A percentile compares a stretch with the other conserved stretches of the same genome.
Evolutionary conservation across 2,329 filamentous ascomycete genomes (phyloP).

Genomic region (Cladosporium colombiae): DNA sequence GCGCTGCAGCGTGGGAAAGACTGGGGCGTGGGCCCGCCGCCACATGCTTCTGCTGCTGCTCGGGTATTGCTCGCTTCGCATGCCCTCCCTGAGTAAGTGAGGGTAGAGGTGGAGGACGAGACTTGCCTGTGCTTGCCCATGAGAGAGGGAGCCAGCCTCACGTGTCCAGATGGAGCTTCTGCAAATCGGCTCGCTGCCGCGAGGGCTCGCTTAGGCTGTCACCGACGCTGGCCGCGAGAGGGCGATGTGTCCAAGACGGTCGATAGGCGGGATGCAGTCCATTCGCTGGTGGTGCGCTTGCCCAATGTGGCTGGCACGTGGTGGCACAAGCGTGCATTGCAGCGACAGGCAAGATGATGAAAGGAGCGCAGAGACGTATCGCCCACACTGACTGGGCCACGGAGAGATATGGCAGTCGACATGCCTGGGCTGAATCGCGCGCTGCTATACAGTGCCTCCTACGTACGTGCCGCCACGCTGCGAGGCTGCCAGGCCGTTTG

Average conservation of each 20-base stretch:
- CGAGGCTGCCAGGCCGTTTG: background rate
- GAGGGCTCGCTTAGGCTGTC: constrained; percentile 12
- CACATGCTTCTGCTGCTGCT: background rate
- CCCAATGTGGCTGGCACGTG: constrained; percentile 10
- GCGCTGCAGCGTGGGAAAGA: constrained; percentile 8
- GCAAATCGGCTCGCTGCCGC: constrained; percentile 7
- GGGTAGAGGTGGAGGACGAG: background rate
- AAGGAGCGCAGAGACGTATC: background rate
- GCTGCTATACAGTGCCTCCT: background rate
- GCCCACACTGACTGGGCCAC: background rate
- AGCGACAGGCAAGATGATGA: background rate
- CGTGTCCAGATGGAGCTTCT: background rate
- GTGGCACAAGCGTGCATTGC: constrained; percentile 7
- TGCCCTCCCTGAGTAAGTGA: background rate
- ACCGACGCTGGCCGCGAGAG: background rate
- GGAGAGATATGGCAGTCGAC: background rate
- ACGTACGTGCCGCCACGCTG: background rate
- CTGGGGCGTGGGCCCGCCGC: background rate
- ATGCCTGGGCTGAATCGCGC: background rate
- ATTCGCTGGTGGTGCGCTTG: background rate
- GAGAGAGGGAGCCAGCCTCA: background rate
- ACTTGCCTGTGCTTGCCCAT: background rate
- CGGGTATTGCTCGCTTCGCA: constrained; percentile 4
- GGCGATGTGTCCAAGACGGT: background rate
- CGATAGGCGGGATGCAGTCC: background rate